Conservation (phyloP, 768 basidiomycete genomes). For the Panus rudis region DNA sequence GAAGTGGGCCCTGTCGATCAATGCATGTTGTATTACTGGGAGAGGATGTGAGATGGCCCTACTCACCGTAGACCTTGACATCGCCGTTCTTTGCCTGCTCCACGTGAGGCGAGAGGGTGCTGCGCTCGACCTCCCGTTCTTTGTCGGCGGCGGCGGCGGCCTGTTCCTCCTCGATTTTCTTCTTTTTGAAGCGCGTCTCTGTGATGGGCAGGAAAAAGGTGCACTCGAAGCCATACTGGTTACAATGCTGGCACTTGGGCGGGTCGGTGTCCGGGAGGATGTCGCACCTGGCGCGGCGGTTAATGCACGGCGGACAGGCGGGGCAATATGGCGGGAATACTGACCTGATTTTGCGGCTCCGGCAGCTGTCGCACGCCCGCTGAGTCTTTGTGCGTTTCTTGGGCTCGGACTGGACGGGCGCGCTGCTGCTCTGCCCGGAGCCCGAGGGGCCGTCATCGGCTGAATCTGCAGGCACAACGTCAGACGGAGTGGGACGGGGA, state of each 20-base stretch:
- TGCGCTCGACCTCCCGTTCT: slow-evolving; percentile 30
- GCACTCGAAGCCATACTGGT: slow-evolving; percentile 88
- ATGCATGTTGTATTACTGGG: slow-evolving; percentile 3
- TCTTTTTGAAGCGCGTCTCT: slow-evolving; percentile 98
- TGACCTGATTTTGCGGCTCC: slow-evolving; percentile 81
- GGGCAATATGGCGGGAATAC: slow-evolving; percentile 12
- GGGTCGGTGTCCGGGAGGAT: slow-evolving; percentile 73
- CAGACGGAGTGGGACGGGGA: slow-evolving; percentile 29
- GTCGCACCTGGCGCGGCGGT: slow-evolving; percentile 87
- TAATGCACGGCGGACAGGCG: no score
- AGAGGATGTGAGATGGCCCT: slow-evolving; percentile 5
- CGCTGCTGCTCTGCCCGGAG: slow-evolving; percentile 13
- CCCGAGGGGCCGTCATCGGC: slow-evolving; percentile 29
- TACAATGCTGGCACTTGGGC: slow-evolving; percentile 88
- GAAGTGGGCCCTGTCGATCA: slow-evolving; percentile 70
- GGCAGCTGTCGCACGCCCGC: slow-evolving; percentile 87
- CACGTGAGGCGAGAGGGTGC: slow-evolving; percentile 37
- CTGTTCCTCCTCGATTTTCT: slow-evolving; percentile 71
- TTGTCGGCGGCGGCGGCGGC: slow-evolving; percentile 25
- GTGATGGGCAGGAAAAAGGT: slow-evolving; percentile 98
- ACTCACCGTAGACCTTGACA: slow-evolving; percentile 47
- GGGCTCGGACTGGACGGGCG: slow-evolving; percentile 33
- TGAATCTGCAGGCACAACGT: slow-evolving; percentile 40
- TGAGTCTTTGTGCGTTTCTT: slow-evolving; percentile 92
- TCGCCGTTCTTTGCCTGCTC: slow-evolving; percentile 47